Evolutionary conservation across 2,329 filamentous ascomycete genomes (phyloP), one percentile per base, ranked within the genome.

Genomic region (Leptoxyphium fumago): DNA sequence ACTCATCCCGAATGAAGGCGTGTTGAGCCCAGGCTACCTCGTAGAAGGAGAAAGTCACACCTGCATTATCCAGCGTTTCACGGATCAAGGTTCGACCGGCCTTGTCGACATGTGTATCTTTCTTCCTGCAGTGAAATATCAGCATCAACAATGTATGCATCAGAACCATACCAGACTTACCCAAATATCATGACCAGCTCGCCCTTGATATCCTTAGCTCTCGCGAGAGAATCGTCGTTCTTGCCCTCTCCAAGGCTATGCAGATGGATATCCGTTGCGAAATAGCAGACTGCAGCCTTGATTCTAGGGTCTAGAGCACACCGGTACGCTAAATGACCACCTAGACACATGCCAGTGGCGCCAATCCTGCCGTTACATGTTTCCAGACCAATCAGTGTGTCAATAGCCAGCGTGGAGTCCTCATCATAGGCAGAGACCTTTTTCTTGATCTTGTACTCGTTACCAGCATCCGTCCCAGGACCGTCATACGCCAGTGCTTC

Each of bases 1-100:
- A 69, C 68, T 95, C 88, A 57, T 95, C 88, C 14, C 88, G 74
- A 61, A 95, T 93, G 60, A 95, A 95, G 5, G 88, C 88, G 67
- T 94, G 88, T 64, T 94, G 88, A 2, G 88, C 87, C 78, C 85
- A 89, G n/a, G 85, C 84, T 51, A 84, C 78, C 66, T 95, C 88
- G 64, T 91, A 86, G 61, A 85, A 94, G 58, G 77, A 82, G 56
- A 89, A 88, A 9, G 74, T 70, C 5, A 81, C 74, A 9, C 81
- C 82, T 5, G 79, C 77, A 17, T 85, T 84, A 54, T 88, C 78
- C 54, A 94, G 70, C 48, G 85, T 88, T 61, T 77, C 77, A 46
- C 87, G 77, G 61, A 94, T 91, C 52, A 93, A 64, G 63, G 94
- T 86, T 14, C 88, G 74, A 2, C 88, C 88, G 36, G 75, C 75